phyloP scores from a whole-genome alignment of 306 rosid species.

The Fagus crenata region DNA sequence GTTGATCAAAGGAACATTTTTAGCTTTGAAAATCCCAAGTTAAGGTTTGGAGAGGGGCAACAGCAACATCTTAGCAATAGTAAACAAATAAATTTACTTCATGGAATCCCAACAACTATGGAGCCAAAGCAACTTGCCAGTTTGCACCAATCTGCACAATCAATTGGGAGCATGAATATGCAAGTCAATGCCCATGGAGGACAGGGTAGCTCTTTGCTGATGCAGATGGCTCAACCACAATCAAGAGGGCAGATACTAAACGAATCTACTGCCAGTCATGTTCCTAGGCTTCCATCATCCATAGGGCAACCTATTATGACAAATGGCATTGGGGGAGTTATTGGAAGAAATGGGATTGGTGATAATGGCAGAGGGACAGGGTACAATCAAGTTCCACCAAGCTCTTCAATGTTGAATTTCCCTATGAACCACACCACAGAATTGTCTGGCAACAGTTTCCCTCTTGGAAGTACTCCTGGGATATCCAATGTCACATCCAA shows the following conservation, averaged over 20 bases:
- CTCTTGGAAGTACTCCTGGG: slow-evolving; percentile 70
- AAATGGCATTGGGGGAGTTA: slow-evolving; percentile 57
- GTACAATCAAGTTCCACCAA: slow-evolving; percentile 57
- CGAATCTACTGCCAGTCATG: slow-evolving; percentile 50
- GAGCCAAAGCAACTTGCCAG: slow-evolving; percentile 87
- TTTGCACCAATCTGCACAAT: slow-evolving; percentile 80
- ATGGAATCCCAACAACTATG: slow-evolving; percentile 88
- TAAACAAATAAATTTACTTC: slow-evolving; percentile 82
- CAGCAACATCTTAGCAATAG: slow-evolving; percentile 56
- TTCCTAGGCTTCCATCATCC: slow-evolving; percentile 62
- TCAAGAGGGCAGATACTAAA: slow-evolving; percentile 67
- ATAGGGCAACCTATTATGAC: slow-evolving; percentile 55
- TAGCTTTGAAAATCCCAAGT: slow-evolving; percentile 89
- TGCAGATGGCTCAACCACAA: slow-evolving; percentile 75
- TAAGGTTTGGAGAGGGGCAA: slow-evolving; percentile 84
- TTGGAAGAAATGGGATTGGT: slow-evolving; percentile 61
- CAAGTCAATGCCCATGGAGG: slow-evolving; percentile 59
- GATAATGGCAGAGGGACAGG: slow-evolving; percentile 51
- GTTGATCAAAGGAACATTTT: slow-evolving; percentile 90
- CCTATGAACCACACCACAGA: slow-evolving; percentile 77
- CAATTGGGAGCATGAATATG: slow-evolving; percentile 66
- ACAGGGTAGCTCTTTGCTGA: slow-evolving; percentile 58
- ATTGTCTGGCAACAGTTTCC: slow-evolving; percentile 57
- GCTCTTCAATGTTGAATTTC: slow-evolving; percentile 61
- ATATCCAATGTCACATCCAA: slow-evolving; percentile 56